These are phyloP conservation scores for Xylaria sp. DNA, from an alignment of 2,329 filamentous ascomycete species.

Conservation along the genomic window DNA sequence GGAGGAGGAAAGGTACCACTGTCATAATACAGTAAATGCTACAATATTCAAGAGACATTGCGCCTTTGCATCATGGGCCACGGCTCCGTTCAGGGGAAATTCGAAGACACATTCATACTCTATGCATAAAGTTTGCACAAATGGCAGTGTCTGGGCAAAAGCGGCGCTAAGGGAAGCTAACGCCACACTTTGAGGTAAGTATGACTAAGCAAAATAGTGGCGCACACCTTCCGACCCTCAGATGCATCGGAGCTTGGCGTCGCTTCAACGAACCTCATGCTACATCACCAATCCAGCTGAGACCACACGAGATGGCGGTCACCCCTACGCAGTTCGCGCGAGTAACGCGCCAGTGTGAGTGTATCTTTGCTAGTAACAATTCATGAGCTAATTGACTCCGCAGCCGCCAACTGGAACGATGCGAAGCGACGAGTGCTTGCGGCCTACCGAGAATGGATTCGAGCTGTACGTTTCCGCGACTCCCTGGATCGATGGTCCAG, in stretches of 20 bases:
- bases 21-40: too few species aligned
- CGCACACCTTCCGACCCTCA: conserved; percentile 35
- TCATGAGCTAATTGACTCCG: conserved; percentile 50
- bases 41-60: too few species aligned
- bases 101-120: too few species aligned
- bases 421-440: conserved; percentile 87
- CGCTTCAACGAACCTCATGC: conserved; percentile 48
- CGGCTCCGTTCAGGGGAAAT: too few species aligned
- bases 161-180: conserved; percentile 24
- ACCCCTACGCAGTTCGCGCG: conserved; percentile 92
- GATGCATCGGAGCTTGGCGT: conserved; percentile 46
- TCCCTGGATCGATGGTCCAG: neutral
- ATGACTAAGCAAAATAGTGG: conserved; percentile 45
- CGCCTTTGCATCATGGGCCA: too few species aligned
- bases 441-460: conserved; percentile 95
- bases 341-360: conserved; percentile 80
- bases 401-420: conserved; percentile 90
- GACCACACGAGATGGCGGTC: conserved; percentile 77
- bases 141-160: conserved; percentile 20
- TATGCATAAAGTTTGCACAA: too few species aligned
- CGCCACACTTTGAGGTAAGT: conserved; percentile 15
- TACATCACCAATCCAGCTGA: conserved; percentile 49
- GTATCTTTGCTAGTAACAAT: conserved; percentile 14
- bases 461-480: conserved; percentile 77
- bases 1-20: too few species aligned